These are phyloP conservation scores for Mortierella sp. DNA, from an alignment of 371 early-diverging fungal genomes.

Conservation along the genomic window DNA sequence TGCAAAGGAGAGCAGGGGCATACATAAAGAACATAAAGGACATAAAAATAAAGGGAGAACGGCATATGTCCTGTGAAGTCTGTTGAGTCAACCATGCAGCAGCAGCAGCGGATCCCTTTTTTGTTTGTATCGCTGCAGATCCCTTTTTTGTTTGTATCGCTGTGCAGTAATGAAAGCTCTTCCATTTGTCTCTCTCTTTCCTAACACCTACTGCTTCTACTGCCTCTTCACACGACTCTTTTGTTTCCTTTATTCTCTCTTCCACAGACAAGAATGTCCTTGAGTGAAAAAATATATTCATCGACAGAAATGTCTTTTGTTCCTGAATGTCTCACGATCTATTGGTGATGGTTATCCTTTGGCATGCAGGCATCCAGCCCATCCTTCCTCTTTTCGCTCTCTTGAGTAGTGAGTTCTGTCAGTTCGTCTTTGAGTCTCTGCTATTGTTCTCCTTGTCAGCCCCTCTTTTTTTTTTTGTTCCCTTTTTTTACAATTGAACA, in stretches of 20 bases:
- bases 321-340: background rate
- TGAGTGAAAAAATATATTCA: background rate
- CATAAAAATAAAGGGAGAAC: background rate
- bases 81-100: background rate
- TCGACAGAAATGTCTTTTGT: background rate
- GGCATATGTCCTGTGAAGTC: no score
- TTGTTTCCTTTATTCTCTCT: background rate
- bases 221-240: background rate
- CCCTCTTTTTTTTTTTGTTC: background rate
- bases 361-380: background rate
- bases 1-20: background rate
- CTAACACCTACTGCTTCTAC: background rate
- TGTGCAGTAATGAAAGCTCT: background rate
- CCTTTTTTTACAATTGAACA: background rate
- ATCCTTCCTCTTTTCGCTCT: background rate
- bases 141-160: background rate
- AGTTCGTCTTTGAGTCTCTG: background rate
- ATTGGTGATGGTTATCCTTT: background rate
- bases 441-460: background rate
- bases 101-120: background rate
- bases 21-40: no score
- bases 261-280: background rate
- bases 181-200: background rate
- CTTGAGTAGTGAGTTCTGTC: no score
- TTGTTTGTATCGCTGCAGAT: conserved; percentile 1